Conservation (phyloP, 768 basidiomycete genomes). For the Kwoniella europaea region DNA sequence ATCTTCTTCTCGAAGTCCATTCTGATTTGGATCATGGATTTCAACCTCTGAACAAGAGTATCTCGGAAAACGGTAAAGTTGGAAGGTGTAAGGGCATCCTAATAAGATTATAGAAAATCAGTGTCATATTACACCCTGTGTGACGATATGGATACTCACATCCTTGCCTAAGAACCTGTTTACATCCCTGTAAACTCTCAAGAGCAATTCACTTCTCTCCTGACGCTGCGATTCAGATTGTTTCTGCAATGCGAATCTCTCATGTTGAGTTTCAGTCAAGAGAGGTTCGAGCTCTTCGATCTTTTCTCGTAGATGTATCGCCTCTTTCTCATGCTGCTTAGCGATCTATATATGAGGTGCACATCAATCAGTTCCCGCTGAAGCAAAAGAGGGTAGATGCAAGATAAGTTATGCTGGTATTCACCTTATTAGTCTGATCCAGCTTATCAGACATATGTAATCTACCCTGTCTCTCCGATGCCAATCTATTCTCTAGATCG, state of each 20-base stretch:
- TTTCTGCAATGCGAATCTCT: constrained; percentile 70
- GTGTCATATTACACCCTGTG: neutral
- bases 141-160: constrained; percentile 30
- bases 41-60: constrained; percentile 84
- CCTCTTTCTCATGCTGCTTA: constrained; percentile 72
- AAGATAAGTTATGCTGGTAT: constrained; percentile 15
- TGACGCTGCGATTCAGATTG: constrained; percentile 90
- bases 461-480: constrained; percentile 82
- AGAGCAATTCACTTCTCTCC: constrained; percentile 85
- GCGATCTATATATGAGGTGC: constrained; percentile 58
- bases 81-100: constrained; percentile 62
- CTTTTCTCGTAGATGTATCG: constrained; percentile 66
- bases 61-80: constrained; percentile 95
- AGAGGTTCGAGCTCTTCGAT: constrained; percentile 77
- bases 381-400: too few species aligned
- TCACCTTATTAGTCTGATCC: constrained; percentile 68
- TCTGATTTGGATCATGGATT: constrained; percentile 81
- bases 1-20: constrained; percentile 81
- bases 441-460: constrained; percentile 87
- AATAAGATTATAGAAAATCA: neutral
- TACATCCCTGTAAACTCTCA: constrained; percentile 93
- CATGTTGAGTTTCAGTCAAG: constrained; percentile 62
- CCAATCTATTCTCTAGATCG: constrained; percentile 77
- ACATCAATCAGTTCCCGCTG: neutral
- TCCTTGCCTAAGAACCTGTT: constrained; percentile 80